These are phyloP conservation scores for Saposhnikovia divaricata DNA, from an alignment of 129 eudicot species.

Conservation along the genomic window DNA sequence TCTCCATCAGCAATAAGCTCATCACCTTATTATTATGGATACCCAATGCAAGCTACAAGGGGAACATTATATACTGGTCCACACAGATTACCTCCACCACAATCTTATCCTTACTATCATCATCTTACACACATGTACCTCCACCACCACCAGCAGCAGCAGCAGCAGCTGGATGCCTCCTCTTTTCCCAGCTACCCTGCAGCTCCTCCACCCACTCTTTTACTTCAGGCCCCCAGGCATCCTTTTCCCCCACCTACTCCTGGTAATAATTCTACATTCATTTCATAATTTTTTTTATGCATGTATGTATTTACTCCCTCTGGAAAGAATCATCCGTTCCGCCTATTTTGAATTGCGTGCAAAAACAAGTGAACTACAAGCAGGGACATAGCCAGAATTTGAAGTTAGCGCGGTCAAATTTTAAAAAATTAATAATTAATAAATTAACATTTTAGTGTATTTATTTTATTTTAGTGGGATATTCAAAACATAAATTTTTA, in stretches of 20 bases:
- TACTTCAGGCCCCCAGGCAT: constrained; percentile 38
- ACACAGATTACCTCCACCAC: constrained; percentile 62
- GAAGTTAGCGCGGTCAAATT: no score
- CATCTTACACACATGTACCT: constrained; percentile 32
- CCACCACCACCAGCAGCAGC: neutral
- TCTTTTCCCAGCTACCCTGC: neutral
- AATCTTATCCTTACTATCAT: constrained; percentile 63
- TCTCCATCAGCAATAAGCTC: constrained; percentile 43
- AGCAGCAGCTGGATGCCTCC: neutral
- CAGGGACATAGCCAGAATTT: no score
- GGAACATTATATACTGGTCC: constrained; percentile 36
- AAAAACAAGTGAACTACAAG: neutral
- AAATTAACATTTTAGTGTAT: no score
- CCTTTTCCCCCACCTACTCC: constrained; percentile 49
- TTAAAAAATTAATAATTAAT: no score
- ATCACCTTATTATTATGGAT: constrained; percentile 65
- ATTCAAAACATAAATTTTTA: no score
- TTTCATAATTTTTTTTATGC: no score
- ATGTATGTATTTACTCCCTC: no score
- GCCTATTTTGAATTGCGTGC: neutral
- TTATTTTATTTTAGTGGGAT: no score
- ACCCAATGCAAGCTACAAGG: constrained; percentile 51
- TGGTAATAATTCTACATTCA: constrained; percentile 26
- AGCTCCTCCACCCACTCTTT: constrained; percentile 10
- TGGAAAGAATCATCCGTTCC: no score